Conservation (phyloP, 768 basidiomycete genomes). For the Termitomyces titanicus region DNA sequence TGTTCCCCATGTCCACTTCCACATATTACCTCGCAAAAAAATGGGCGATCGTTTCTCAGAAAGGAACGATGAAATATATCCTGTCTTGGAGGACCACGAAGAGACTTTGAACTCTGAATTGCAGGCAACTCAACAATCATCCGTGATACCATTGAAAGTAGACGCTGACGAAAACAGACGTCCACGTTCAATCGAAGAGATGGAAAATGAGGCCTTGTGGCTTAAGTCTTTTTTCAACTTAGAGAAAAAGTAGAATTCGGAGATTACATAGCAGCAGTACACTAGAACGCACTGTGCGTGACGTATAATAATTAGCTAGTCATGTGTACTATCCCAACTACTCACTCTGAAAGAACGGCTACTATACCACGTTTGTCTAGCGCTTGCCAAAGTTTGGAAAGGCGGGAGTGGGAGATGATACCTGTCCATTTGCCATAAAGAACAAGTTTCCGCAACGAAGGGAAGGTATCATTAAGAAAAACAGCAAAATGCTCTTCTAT, state of each 20-base stretch:
- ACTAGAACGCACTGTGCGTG: neutral
- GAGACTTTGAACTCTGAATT: conserved; percentile 41
- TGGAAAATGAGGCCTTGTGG: conserved; percentile 78
- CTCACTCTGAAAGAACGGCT: conserved; percentile 15
- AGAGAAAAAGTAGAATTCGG: conserved; percentile 5
- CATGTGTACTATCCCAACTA: neutral
- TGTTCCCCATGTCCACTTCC: conserved; percentile 96
- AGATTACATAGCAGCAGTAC: neutral
- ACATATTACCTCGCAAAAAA: conserved; percentile 80
- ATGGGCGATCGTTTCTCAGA: conserved; percentile 63
- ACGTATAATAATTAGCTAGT: too few species aligned
- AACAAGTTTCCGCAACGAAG: conserved; percentile 40
- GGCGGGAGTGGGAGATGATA: conserved; percentile 34
- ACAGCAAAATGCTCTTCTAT: conserved; percentile 45
- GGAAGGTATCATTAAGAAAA: conserved; percentile 37
- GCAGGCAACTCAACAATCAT: conserved; percentile 18
- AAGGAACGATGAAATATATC: conserved; percentile 74
- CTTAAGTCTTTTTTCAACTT: conserved; percentile 50
- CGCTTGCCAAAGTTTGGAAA: conserved; percentile 25
- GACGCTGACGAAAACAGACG: conserved; percentile 67
- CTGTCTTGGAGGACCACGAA: conserved; percentile 69
- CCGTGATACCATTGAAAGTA: conserved; percentile 45
- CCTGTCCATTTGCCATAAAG: conserved; percentile 54
- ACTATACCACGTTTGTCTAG: conserved; percentile 30
- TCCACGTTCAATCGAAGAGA: conserved; percentile 67